Percentiles rank a stretch among this genome's conserved stretches.
Conservation (phyloP, 345 rosid genomes). For the Cardiospermum halicacabum region DNA sequence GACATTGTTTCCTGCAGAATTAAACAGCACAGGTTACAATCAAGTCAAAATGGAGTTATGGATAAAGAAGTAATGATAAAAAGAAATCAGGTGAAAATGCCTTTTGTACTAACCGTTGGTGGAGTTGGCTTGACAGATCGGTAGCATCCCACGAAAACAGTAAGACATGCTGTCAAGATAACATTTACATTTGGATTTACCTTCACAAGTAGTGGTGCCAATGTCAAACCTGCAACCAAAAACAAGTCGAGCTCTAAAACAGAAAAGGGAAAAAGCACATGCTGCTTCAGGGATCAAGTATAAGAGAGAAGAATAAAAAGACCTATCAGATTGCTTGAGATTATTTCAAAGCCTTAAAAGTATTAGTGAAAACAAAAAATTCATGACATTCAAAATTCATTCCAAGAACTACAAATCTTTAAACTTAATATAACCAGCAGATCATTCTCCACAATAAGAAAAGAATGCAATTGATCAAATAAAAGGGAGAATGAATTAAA, state of each 20-base stretch:
- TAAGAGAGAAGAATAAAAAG: not conserved
- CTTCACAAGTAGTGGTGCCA: conserved; percentile 87
- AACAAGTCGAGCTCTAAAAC: conserved; percentile 6
- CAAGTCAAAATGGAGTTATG: conserved; percentile 1
- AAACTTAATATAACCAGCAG: too few relatives aligned
- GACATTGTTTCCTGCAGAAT: conserved; percentile 91
- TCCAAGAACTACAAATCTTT: too few relatives aligned
- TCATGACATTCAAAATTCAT: too few relatives aligned
- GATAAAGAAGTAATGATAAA: not conserved
- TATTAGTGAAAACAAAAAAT: too few relatives aligned
- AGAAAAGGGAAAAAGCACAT: not conserved
- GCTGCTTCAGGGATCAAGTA: not conserved
- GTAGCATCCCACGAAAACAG: conserved; percentile 95
- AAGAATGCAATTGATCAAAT: not conserved
- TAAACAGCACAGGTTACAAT: conserved; percentile 9
- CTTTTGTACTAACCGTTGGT: conserved; percentile 51
- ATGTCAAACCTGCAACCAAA: conserved; percentile 61
- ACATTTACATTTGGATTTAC: conserved; percentile 94
- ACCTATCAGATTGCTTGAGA: not conserved
- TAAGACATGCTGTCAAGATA: conserved; percentile 77
- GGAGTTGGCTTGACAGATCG: conserved; percentile 98
- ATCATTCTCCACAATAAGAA: not conserved
- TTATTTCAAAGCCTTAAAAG: not conserved
- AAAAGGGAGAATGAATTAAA: not conserved
- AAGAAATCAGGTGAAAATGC: not conserved